A percentile compares a stretch with the other conserved stretches of the same genome.
Evolutionary conservation across 345 rosid genomes (phyloP).

Genomic region (Litchi chinensis): DNA sequence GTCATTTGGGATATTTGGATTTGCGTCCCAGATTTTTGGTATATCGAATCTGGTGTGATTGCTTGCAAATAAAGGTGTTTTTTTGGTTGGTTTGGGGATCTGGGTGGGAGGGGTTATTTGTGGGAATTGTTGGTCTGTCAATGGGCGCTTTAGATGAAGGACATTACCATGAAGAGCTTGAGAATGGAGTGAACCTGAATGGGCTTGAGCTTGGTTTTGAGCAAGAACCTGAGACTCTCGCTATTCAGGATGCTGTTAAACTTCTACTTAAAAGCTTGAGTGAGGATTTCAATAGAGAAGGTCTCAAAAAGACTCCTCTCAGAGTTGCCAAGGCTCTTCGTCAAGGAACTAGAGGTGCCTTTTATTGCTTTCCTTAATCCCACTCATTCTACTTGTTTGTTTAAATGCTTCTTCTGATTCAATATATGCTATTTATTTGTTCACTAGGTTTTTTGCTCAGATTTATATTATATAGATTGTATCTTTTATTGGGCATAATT

Average conservation of each 20-base stretch:
- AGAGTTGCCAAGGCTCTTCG: conserved; percentile 95
- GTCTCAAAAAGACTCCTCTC: conserved; percentile 83
- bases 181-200: conserved; percentile 52
- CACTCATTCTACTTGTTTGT: background rate
- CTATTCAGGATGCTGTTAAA: conserved; percentile 80
- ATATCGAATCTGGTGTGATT: background rate
- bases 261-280: conserved; percentile 77
- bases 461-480: background rate
- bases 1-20: background rate
- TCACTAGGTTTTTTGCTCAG: background rate
- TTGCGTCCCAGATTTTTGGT: background rate
- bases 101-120: conserved; percentile 7
- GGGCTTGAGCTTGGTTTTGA: conserved; percentile 48
- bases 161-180: conserved; percentile 58
- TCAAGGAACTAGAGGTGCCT: conserved; percentile 77
- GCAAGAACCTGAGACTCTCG: conserved; percentile 59
- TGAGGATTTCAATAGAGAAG: conserved; percentile 84
- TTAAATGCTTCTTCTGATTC: background rate
- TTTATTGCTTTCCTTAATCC: background rate
- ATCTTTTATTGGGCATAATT: background rate
- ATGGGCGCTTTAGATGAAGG: conserved; percentile 88
- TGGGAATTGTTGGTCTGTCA: conserved; percentile 35
- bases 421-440: background rate
- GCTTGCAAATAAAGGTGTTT: background rate
- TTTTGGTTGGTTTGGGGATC: conserved; percentile 16